phyloP scores from a whole-genome alignment of 345 rosid species.

The Citrus cavaleriei region DNA sequence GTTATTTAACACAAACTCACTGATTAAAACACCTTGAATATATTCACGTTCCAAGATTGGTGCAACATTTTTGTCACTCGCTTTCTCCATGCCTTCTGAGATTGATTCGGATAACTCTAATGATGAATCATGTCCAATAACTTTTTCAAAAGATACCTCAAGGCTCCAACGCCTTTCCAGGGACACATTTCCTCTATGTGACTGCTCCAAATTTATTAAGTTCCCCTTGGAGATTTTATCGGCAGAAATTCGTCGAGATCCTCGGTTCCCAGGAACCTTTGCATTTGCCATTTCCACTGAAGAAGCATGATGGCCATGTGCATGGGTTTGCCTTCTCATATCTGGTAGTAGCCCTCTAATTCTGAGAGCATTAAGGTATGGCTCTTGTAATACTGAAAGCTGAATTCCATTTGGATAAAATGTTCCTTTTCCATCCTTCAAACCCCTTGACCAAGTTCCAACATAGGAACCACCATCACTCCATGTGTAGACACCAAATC shows the following conservation, averaged over 20 bases:
- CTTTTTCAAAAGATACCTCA: slow-evolving; percentile 94
- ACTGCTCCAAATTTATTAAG: slow-evolving; percentile 72
- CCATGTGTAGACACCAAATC: slow-evolving; percentile 94
- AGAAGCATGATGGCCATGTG: slow-evolving; percentile 56
- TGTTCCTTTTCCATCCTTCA: slow-evolving; percentile 95
- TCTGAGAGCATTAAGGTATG: slow-evolving; percentile 74
- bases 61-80: slow-evolving; percentile 39
- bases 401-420: slow-evolving; percentile 83
- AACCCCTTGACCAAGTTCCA: slow-evolving; percentile 92
- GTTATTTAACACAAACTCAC: slow-evolving; percentile 73
- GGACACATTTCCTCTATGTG: slow-evolving; percentile 66
- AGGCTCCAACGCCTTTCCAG: slow-evolving; percentile 97
- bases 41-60: slow-evolving; percentile 92
- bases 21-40: slow-evolving; percentile 95
- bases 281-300: slow-evolving; percentile 60
- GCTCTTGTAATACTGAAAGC: slow-evolving; percentile 66
- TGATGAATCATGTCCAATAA: slow-evolving; percentile 77
- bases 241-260: slow-evolving; percentile 32
- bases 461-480: slow-evolving; percentile 80
- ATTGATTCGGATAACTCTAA: slow-evolving; percentile 43
- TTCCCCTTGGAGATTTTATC: slow-evolving; percentile 62
- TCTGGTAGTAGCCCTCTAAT: slow-evolving; percentile 88
- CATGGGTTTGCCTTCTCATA: slow-evolving; percentile 62
- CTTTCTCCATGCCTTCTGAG: slow-evolving; percentile 38
- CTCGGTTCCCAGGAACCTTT: slow-evolving; percentile 44